phyloP scores from a whole-genome alignment of 2,329 filamentous ascomycete species.

The Trichoderma aggressivum region DNA sequence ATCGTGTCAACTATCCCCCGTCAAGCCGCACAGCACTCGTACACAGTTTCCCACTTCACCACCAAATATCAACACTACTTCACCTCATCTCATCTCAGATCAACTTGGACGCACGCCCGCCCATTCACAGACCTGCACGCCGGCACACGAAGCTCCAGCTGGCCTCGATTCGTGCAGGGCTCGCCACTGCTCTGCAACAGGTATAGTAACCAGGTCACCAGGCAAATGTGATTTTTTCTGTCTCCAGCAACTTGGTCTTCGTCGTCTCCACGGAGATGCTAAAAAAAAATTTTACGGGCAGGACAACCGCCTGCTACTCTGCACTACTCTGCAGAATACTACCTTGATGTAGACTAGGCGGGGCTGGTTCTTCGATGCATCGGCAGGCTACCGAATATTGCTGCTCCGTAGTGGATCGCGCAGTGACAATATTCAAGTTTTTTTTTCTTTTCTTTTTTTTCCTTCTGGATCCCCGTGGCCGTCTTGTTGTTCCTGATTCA shows the following conservation, averaged over 20 bases:
- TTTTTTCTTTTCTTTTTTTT: background rate
- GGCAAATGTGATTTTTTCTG: background rate
- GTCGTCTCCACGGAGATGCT: background rate
- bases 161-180: background rate
- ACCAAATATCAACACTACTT: background rate
- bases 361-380: background rate
- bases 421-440: background rate
- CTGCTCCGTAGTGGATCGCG: background rate
- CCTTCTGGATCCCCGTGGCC: background rate
- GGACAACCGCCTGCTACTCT: background rate
- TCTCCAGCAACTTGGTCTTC: background rate
- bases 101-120: background rate
- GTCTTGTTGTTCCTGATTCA: background rate
- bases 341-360: conserved; percentile 1
- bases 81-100: background rate
- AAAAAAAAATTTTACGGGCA: background rate
- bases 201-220: background rate
- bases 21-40: background rate
- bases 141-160: background rate
- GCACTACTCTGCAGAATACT: conserved; percentile 2
- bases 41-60: background rate
- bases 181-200: background rate
- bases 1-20: background rate
- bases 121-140: background rate
- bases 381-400: conserved; percentile 3